Conservation (phyloP, 345 rosid genomes). For the Corchorus capsularis region DNA sequence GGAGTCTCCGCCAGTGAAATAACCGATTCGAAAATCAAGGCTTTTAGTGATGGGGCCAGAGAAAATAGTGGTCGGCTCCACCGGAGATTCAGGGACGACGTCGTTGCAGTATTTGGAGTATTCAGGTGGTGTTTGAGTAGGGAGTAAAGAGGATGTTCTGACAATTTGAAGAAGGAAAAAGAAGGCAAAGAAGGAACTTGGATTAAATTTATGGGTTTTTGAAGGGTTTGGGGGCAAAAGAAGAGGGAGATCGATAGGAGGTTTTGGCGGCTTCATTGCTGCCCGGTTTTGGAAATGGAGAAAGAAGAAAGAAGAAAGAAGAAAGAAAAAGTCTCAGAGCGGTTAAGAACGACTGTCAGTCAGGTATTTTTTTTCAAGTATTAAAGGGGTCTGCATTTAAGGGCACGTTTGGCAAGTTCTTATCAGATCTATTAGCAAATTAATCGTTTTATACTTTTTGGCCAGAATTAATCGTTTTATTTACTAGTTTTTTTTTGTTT, state of each 20-base stretch:
- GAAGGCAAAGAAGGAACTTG: conserved; percentile 6
- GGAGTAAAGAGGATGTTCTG: conserved; percentile 23
- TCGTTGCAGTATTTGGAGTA: conserved; percentile 58
- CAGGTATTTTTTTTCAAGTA: not conserved
- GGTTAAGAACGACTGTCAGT: not conserved
- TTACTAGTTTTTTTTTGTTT: too few relatives aligned
- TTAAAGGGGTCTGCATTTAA: not conserved
- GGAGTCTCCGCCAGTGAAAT: conserved; percentile 55
- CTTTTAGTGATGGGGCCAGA: conserved; percentile 18
- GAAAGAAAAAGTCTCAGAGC: not conserved
- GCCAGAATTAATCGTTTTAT: too few relatives aligned
- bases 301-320: too few relatives aligned
- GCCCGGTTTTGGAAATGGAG: conserved; percentile 2
- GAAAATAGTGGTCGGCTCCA: conserved; percentile 22
- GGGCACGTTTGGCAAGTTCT: not conserved
- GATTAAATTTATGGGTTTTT: conserved; percentile 15
- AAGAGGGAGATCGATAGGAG: conserved; percentile 1
- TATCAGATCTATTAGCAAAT: not conserved
- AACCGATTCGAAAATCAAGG: conserved; percentile 43
- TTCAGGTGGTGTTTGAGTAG: conserved; percentile 15
- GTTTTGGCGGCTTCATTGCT: conserved; percentile 35
- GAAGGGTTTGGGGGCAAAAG: conserved; percentile 18
- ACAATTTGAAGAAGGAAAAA: conserved; percentile 28
- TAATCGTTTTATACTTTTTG: too few relatives aligned
- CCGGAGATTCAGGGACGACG: conserved; percentile 46